Percentiles rank a stretch among this genome's conserved stretches.
Conservation (phyloP, 2,329 filamentous ascomycete genomes). For the Venturia aucupariae region DNA sequence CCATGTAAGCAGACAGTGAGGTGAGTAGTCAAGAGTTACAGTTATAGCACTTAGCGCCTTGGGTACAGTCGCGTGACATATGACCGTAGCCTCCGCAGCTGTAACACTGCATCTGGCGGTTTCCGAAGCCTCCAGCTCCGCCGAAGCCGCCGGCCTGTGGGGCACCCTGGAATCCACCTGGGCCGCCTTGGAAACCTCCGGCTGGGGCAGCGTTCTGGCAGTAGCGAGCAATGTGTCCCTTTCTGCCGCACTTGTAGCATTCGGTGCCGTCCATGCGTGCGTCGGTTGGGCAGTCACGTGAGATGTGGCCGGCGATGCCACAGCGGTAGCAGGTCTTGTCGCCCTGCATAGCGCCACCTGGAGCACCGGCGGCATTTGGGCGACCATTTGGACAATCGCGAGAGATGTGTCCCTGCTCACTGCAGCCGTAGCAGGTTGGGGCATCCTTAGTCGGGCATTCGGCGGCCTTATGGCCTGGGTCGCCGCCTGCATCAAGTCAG, state of each 20-base stretch:
- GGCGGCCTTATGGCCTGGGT: slow-evolving; percentile 39
- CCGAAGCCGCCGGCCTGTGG: slow-evolving; percentile 38
- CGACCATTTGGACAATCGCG: slow-evolving; percentile 69
- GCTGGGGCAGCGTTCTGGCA: slow-evolving; percentile 56
- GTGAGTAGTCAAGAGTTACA: slow-evolving; percentile 45
- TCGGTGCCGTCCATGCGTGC: slow-evolving; percentile 44
- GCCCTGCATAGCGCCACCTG: slow-evolving; percentile 55
- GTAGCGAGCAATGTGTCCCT: slow-evolving; percentile 92
- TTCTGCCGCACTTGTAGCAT: slow-evolving; percentile 98
- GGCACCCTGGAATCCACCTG: slow-evolving; percentile 27
- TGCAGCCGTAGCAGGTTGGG: slow-evolving; percentile 41
- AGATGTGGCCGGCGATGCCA: slow-evolving; percentile 72
- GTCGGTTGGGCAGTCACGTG: slow-evolving; percentile 63
- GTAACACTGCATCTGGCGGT: slow-evolving; percentile 59
- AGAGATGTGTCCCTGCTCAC: slow-evolving; percentile 44
- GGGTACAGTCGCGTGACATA: slow-evolving; percentile 96
- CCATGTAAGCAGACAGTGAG: slow-evolving; percentile 15
- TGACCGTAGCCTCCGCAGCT: slow-evolving; percentile 95
- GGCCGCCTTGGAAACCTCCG: slow-evolving; percentile 26
- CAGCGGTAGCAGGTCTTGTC: slow-evolving; percentile 49
- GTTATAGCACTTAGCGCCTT: slow-evolving; percentile 99
- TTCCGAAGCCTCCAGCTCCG: slow-evolving; percentile 40
- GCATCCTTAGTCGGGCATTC: slow-evolving; percentile 43
- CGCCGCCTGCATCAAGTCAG: slow-evolving; percentile 31
- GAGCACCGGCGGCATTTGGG: slow-evolving; percentile 34